Percentiles rank a stretch among this genome's conserved stretches.
phyloP scores from a whole-genome alignment of 345 rosid genomes.

The Euclidium syriacum region DNA sequence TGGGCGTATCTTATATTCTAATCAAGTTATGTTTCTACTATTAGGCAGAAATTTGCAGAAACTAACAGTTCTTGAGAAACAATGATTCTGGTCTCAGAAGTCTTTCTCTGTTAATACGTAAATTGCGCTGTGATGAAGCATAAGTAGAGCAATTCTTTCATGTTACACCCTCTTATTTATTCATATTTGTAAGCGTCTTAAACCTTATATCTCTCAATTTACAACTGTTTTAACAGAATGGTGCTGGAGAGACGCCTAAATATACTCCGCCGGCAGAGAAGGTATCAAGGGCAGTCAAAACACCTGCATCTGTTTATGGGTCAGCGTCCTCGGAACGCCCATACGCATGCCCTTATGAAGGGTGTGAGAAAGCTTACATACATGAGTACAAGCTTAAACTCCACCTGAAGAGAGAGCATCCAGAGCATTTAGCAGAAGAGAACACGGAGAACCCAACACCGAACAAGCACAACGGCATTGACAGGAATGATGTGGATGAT shows the following conservation, averaged over 20 bases:
- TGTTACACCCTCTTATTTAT: neutral
- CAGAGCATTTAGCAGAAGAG: slow-evolving; percentile 69
- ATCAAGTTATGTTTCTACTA: too few species aligned
- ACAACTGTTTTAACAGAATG: slow-evolving; percentile 38
- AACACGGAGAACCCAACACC: slow-evolving; percentile 49
- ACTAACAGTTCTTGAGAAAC: neutral
- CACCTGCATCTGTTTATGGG: slow-evolving; percentile 49
- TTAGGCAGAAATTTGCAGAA: neutral
- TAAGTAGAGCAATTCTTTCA: neutral
- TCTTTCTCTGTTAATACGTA: neutral
- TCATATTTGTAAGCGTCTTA: neutral
- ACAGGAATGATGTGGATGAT: slow-evolving; percentile 70
- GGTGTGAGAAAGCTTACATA: slow-evolving; percentile 89
- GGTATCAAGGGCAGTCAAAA: slow-evolving; percentile 47
- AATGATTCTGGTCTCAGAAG: slow-evolving; percentile 3
- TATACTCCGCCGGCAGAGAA: slow-evolving; percentile 80
- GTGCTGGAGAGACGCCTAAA: slow-evolving; percentile 49
- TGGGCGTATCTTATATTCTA: too few species aligned
- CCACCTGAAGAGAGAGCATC: slow-evolving; percentile 92
- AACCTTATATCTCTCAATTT: neutral
- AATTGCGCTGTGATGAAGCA: neutral
- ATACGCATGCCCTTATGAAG: slow-evolving; percentile 84
- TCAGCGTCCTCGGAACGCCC: slow-evolving; percentile 82
- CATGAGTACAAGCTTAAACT: slow-evolving; percentile 98
- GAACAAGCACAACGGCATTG: slow-evolving; percentile 26